Conservation (phyloP, 331 rosid genomes). For the Erythrophleum ivorense region DNA sequence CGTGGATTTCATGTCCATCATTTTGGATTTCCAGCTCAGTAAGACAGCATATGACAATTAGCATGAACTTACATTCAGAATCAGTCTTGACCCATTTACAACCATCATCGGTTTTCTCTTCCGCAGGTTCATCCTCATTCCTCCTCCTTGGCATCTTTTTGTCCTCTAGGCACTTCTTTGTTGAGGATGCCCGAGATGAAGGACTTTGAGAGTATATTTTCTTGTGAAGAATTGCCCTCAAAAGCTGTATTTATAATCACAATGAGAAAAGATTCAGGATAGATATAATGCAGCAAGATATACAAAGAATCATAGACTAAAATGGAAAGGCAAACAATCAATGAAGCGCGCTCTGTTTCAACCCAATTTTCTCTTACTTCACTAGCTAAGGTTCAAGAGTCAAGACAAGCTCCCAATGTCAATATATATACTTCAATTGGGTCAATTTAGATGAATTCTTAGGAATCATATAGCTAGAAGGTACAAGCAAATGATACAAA, state of each 20-base stretch:
- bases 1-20: background rate
- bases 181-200: conserved; percentile 51
- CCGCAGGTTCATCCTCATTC: conserved; percentile 49
- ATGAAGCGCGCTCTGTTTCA: background rate
- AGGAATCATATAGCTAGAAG: background rate
- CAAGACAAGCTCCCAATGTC: background rate
- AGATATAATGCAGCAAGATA: background rate
- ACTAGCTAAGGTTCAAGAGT: background rate
- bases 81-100: conserved; percentile 97
- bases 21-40: background rate
- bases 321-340: background rate
- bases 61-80: conserved; percentile 81
- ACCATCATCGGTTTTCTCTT: conserved; percentile 58
- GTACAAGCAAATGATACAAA: too few relatives aligned
- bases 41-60: background rate
- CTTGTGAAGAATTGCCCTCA: conserved; percentile 87
- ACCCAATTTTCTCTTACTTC: background rate
- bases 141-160: conserved; percentile 50
- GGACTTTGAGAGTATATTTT: conserved; percentile 63
- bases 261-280: background rate
- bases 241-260: conserved; percentile 59
- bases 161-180: conserved; percentile 67
- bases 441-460: background rate
- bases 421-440: background rate
- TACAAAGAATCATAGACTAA: background rate